Evolutionary conservation across 73 alveolate species (phyloP), one percentile per base, ranked within the genome.

Genomic region (Diophrys appendiculata): DNA sequence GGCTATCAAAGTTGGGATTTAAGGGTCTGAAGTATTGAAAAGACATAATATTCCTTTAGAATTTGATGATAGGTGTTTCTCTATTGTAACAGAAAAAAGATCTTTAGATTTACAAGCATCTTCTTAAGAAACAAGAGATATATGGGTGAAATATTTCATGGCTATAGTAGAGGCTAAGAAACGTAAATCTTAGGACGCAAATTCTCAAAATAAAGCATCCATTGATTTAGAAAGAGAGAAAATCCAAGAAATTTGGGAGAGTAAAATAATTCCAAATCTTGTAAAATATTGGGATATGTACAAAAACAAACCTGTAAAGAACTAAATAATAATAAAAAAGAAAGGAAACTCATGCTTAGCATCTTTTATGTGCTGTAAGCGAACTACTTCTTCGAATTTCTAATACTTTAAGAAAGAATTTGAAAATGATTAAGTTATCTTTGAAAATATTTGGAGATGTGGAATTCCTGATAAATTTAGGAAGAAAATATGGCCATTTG

Each of bases 401-500:
- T 8, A 18, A 14, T 71, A 23, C 65, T 71, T 31, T 68, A 11
- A 68, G 3, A 68, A 68, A 30, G 33, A 54, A 23, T 31, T 32
- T 5, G 13, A 71, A 8, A 29, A 43, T 2, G 24, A 30, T 71
- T n/a, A 5, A 43, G 68, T 25, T 30, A 25, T 27, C 18, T 32
- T 82, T 23, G 90, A 82, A 30, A 82, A 65, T 52, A 76, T 92
- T 35, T 95, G 99, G 99, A 87, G 93, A 76, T 76, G 88, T 32
- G 99, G 99, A 23, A 86, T 95, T 34, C 99, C 99, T 14, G 89
- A 89, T 78, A 88, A 92, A 89, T 76, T 93, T 55, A 95, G 99
- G 76, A 83, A 80, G 60, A 92, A 87, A 69, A 77, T 95, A 72
- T 95, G 99, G 99, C 94, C 96, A 33, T 54, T 92, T 65, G 91